Base-by-base conservation (phyloP, 164 flowering plant species). In the Magnolia changhungtana region DNA sequence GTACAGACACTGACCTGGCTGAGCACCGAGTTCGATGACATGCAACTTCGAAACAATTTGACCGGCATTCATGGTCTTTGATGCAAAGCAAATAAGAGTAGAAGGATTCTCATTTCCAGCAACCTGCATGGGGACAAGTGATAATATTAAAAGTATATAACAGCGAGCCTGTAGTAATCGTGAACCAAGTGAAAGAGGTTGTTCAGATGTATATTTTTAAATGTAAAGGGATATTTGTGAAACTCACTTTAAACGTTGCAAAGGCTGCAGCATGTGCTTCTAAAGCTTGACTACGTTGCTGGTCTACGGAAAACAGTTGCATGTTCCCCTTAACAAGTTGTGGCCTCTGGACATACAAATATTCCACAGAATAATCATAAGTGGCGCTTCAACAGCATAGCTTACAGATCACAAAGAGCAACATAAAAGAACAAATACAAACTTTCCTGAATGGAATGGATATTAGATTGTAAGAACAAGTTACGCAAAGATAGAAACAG, bases 281-380 rank as follows among this genome's bases (percentile, higher is more conserved):
- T 77, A 96, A 93, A 83, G 98, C 98, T 87, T 96, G 99, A 85
- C 99, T 96, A n/a, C 99, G 97, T 80, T 96, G 97, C 85, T 96
- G 99, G 74, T 96, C 98, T 71, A 96, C 97, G 20, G 98, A 96
- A 81, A 88, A 96, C 59, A 96, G 95, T 78, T 94, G 99, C 99
- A 96, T 94, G 75, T 89, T 96, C 78, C 98, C 99, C 81, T 94
- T 96, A 31, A 96, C 99, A 74, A 96, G 84, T 83, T 94, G 98
- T 59, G 96, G 99, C 83, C 94, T 90, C 99, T 96, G 67, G 18
- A 29, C 14, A 29, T 24, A 27, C 18, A 67, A 67, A 27, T 13
- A 27, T 31, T 37, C 50, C 10, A 8, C 23, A 19, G 21, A 18
- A 21, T 20, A 9, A 64, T 64, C 27, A 50, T 7, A 19, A 67